A percentile compares a stretch with the other conserved stretches of the same genome.
Conservation (phyloP, 1,284 basidiomycete genomes). For the Cryptococcus sp. region DNA sequence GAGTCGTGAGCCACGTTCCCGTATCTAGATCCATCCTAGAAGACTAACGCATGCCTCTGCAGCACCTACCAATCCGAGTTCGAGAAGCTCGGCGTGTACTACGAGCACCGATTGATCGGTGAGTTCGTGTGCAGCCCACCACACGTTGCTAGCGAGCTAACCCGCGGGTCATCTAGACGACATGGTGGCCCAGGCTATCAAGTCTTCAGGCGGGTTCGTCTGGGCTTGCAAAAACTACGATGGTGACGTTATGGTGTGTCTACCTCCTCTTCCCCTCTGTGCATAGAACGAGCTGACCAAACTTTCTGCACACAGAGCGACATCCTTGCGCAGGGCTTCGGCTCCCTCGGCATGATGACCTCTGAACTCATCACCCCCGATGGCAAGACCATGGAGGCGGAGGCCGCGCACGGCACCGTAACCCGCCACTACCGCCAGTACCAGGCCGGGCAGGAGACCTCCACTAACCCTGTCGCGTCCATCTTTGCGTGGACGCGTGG, state of each 20-base stretch:
- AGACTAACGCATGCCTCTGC: not conserved
- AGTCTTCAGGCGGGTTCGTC: constrained; percentile 92
- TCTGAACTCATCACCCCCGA: constrained; percentile 95
- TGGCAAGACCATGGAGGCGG: constrained; percentile 83
- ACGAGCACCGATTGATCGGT: constrained; percentile 82
- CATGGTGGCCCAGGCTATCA: constrained; percentile 97
- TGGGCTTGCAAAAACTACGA: constrained; percentile 99
- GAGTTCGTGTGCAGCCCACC: constrained; percentile 20
- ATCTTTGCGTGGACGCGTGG: constrained; percentile 99
- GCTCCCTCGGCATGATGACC: constrained; percentile 96
- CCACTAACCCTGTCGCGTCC: constrained; percentile 95
- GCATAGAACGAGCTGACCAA: not conserved
- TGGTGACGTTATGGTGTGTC: constrained; percentile 68
- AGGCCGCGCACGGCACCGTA: constrained; percentile 84
- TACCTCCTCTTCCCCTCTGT: not conserved
- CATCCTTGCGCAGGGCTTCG: constrained; percentile 85
- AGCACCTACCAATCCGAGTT: constrained; percentile 79
- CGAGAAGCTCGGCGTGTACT: constrained; percentile 81
- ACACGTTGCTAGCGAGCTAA: not conserved
- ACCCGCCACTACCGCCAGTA: constrained; percentile 96
- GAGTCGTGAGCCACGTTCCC: constrained; percentile 55
- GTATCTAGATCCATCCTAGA: not conserved
- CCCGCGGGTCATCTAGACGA: constrained; percentile 58
- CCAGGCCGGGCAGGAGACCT: constrained; percentile 93
- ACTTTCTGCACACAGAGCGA: constrained; percentile 60